Evolutionary conservation across 2,329 filamentous ascomycete species (phyloP), one percentile per base, ranked within the genome.

Genomic region (Aschersonia sp.): DNA sequence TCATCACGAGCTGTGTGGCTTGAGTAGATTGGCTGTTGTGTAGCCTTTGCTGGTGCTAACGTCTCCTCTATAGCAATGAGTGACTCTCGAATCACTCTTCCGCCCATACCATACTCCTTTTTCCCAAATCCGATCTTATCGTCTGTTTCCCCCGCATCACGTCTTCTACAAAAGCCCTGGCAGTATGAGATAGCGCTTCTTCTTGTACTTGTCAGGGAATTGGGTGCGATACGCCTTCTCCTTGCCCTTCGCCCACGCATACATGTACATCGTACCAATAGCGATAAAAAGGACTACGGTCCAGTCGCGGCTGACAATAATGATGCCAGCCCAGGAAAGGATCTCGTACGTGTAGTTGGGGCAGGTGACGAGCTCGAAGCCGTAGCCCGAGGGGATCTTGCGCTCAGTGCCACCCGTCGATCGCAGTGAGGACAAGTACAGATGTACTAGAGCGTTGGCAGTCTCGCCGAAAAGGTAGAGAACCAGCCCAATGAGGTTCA

Each of bases 331-430:
- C 92, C 92, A 98, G 1, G 89, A 80, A 40, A 94, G 64, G 5
- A 85, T 74, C 68, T 98, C 92, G 57, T 94, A 97, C 71, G 94
- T 79, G 72, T 98, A 98, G 71, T 98, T 98, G 42, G 92, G 92
- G 70, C 89, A 94, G 9, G 92, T 98, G 47, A 98, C 91, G 38
- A 86, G 68, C 53, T 71, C 73, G 66, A 96, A 97, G 31, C 89
- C 87, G 50, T 91, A 79, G 30, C 92, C 92, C 49, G 72, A 72
- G 1, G 92, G 92, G 53, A 98, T 94, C 56, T 88, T 89, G 51
- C 91, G 78, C 63, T 94, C 88, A 1, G 85, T 91, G 54, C 84
- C 85, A 48, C 89, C 89, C 0, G 78, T 73, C 49, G 80, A 82
- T 46, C 92, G 82, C 52, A 98, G 76, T 51, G 78, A 75, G 31